phyloP scores from a whole-genome alignment of 2,329 filamentous ascomycete species.

The Neofusicoccum kwambonambiense region DNA sequence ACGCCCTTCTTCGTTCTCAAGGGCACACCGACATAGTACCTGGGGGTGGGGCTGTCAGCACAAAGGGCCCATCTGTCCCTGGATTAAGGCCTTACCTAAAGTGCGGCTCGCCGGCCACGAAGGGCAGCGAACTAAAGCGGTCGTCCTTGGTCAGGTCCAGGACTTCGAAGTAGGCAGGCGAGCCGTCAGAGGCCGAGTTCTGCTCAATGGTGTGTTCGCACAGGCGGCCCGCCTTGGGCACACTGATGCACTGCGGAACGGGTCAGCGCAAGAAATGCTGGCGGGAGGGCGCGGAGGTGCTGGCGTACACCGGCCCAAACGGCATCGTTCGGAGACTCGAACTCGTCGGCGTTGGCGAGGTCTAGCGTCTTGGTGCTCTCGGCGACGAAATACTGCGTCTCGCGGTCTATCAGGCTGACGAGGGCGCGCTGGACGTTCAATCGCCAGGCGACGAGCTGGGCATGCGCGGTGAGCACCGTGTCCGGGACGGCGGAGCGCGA shows the following conservation, averaged over 20 bases:
- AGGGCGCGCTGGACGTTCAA: constrained; percentile 36
- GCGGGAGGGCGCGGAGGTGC: neutral
- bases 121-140: constrained; percentile 32
- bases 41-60: neutral
- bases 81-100: constrained; percentile 15
- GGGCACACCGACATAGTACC: constrained; percentile 36
- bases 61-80: too few species aligned
- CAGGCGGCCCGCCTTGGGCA: constrained; percentile 34
- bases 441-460: constrained; percentile 38
- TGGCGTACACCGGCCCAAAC: constrained; percentile 35
- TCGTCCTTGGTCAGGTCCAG: constrained; percentile 33
- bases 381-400: constrained; percentile 51
- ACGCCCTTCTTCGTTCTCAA: constrained; percentile 32
- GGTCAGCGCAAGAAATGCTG: neutral
- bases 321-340: constrained; percentile 32
- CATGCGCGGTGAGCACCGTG: constrained; percentile 34
- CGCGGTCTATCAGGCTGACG: constrained; percentile 48
- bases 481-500: constrained; percentile 23
- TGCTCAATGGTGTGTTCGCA: constrained; percentile 34
- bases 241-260: constrained; percentile 26
- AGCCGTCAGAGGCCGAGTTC: constrained; percentile 23
- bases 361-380: constrained; percentile 47
- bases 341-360: constrained; percentile 34
- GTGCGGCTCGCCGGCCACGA: constrained; percentile 28
- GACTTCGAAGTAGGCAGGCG: constrained; percentile 41